phyloP scores from a whole-genome alignment of 2,329 filamentous ascomycete genomes.

The Aureobasidium sp. region DNA sequence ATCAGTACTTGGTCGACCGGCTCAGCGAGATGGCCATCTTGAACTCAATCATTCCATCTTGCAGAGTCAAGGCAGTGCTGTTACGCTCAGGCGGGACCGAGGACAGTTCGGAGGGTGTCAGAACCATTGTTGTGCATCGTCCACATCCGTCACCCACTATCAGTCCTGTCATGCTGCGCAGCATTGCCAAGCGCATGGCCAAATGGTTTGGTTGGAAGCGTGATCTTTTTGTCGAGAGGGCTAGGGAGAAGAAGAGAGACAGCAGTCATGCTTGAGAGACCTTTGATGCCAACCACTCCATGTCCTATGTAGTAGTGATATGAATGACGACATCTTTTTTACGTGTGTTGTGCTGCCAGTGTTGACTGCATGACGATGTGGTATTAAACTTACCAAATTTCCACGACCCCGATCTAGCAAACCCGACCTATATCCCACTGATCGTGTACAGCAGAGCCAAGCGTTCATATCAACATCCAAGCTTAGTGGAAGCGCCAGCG shows the following conservation, averaged over 20 bases:
- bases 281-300: not conserved
- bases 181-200: conserved; percentile 25
- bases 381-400: no score
- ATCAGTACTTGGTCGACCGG: not conserved
- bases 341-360: no score
- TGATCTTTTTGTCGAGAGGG: conserved; percentile 20
- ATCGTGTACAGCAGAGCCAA: no score
- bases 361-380: no score
- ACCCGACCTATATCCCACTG: no score
- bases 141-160: conserved; percentile 26
- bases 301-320: no score
- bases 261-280: not conserved
- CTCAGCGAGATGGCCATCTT: conserved; percentile 1
- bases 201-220: conserved; percentile 28
- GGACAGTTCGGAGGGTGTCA: not conserved
- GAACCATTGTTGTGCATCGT: conserved; percentile 24
- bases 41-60: conserved; percentile 7
- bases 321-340: no score
- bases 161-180: conserved; percentile 26
- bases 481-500: no score
- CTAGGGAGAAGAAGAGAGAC: conserved; percentile 4
- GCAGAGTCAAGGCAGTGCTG: conserved; percentile 19
- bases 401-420: no score
- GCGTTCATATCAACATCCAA: no score
- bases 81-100: conserved; percentile 18